Conservation (phyloP, 345 rosid genomes). For the Euphorbia tirucalli region DNA sequence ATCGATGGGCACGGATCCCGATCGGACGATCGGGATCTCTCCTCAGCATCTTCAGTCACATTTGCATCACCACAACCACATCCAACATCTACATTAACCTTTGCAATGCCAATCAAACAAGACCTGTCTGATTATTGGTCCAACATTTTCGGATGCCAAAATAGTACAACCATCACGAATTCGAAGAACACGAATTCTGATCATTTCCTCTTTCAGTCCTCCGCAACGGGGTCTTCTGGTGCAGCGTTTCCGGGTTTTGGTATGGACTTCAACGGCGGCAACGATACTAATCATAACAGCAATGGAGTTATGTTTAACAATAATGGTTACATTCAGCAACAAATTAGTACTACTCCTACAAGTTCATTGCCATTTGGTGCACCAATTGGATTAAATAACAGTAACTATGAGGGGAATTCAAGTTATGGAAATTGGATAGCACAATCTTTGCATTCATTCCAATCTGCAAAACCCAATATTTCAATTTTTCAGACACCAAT, state of each 20-base stretch:
- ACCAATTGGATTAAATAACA: constrained; percentile 30
- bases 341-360: constrained; percentile 9
- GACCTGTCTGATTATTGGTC: constrained; percentile 69
- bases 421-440: constrained; percentile 48
- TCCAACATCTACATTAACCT: constrained; percentile 24
- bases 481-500: constrained; percentile 81
- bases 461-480: constrained; percentile 59
- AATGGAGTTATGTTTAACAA: constrained; percentile 24
- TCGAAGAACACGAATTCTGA: constrained; percentile 13
- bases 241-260: constrained; percentile 29
- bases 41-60: constrained; percentile 48
- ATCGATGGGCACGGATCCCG: constrained; percentile 29
- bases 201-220: constrained; percentile 12
- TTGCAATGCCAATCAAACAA: constrained; percentile 57
- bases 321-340: constrained; percentile 36
- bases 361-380: constrained; percentile 44
- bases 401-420: constrained; percentile 34
- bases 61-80: constrained; percentile 34
- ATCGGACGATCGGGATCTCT: constrained; percentile 44
- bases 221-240: constrained; percentile 12
- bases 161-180: constrained; percentile 2
- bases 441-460: constrained; percentile 48
- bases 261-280: constrained; percentile 24
- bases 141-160: constrained; percentile 35
- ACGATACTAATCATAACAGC: constrained; percentile 23